Evolutionary conservation across 768 basidiomycete genomes (phyloP), one percentile per base, ranked within the genome.

Genomic region (Leccinum uliginosum): DNA sequence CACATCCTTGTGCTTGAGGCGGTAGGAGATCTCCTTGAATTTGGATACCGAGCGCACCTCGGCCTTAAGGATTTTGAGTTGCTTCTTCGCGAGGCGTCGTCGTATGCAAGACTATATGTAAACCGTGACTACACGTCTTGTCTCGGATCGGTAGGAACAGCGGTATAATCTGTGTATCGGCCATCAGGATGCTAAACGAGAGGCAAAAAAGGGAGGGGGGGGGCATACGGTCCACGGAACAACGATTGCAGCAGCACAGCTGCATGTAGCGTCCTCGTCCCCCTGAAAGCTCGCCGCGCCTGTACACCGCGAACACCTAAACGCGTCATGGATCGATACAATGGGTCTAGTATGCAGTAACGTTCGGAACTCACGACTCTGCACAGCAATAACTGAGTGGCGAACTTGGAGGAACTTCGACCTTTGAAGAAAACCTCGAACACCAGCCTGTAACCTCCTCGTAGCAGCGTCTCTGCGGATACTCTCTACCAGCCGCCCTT

Each of bases 21-120:
- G 86, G 69, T 98, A 98, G 0, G 96, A 98, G 62, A 96, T 97
- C 75, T 97, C 94, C 76, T 97, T 98, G 84, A 96, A 98, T 70
- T 94, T 97, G 62, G 91, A 90, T 24, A 95, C 95, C 2, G 97
- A 98, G 51, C 94, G 92, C 6, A 97, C 96, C 73, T 98, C 97
- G 6, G 87, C 83, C 67, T 82, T 87, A 61, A 99, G 83, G 11
- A 75, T 77, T 65, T 88, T 90, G 60, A 99, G 83, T 69, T 98
- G 85, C 62, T 86, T 88, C 57, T 87, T 84, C 21, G 97, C 97
- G 50, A 89, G 75, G 45, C 91, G 86, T 26, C 96, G 90, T 45
- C 97, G 90, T 50, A 95, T 75, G 67, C 94, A 96, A 17, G 91
- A 94, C 71, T 99, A 97, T 26, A 98, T 71, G 67, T 87, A 88